Evolutionary conservation across 1,139 yeast genomes (phyloP).

Genomic region (Pichia sp.): DNA sequence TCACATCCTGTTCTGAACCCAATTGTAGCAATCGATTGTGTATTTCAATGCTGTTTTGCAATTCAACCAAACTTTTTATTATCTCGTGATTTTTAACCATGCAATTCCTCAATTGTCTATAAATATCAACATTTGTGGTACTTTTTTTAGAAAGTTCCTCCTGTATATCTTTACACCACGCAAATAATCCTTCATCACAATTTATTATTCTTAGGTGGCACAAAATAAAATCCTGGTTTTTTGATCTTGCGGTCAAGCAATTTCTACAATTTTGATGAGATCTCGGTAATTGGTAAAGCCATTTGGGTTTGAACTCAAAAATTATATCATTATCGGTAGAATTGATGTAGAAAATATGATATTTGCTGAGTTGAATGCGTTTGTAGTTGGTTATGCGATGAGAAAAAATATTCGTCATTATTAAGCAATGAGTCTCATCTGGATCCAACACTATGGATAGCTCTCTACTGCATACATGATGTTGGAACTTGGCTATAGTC

Average conservation of each 20-base stretch:
- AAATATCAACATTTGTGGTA: background rate
- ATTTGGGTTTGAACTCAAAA: conserved; percentile 34
- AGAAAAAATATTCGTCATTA: conserved; percentile 27
- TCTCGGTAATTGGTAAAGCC: conserved; percentile 26
- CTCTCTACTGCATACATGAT: background rate
- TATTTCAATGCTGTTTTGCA: conserved; percentile 28
- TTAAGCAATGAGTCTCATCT: conserved; percentile 20
- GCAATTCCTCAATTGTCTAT: conserved; percentile 2
- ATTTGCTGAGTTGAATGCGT: conserved; percentile 24
- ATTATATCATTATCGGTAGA: conserved; percentile 11
- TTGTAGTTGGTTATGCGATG: background rate
- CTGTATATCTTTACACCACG: conserved; percentile 25
- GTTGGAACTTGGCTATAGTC: background rate
- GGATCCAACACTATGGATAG: conserved; percentile 4
- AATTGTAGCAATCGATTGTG: conserved; percentile 29
- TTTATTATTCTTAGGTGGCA: conserved; percentile 26
- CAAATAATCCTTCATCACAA: conserved; percentile 8
- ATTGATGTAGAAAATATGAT: conserved; percentile 22
- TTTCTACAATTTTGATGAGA: conserved; percentile 28
- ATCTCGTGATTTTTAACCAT: conserved; percentile 14
- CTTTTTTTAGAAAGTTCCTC: conserved; percentile 10
- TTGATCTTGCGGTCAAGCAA: conserved; percentile 24
- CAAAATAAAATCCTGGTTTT: conserved; percentile 18
- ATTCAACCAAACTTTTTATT: conserved; percentile 17
- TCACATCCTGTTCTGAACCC: conserved; percentile 40